phyloP scores from a whole-genome alignment of 2,329 filamentous ascomycete genomes.

The Alternaria atra region DNA sequence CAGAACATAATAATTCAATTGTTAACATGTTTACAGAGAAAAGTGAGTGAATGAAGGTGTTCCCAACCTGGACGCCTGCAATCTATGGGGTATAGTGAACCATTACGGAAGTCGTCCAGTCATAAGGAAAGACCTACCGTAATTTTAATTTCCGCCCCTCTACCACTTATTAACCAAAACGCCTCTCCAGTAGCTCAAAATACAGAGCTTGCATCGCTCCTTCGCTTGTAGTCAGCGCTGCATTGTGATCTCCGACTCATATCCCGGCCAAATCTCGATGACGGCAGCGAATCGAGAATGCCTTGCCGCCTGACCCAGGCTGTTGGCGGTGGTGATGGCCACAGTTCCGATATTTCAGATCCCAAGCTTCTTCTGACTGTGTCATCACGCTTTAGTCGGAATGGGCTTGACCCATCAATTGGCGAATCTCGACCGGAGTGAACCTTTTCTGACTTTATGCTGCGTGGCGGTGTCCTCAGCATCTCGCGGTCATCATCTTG shows the following conservation, averaged over 20 bases:
- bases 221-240: not conserved
- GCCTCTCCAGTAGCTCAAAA: not conserved
- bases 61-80: constrained; percentile 16
- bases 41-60: constrained; percentile 20
- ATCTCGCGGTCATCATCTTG: constrained; percentile 4
- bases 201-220: not conserved
- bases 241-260: constrained; percentile 8
- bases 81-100: constrained; percentile 31
- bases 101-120: constrained; percentile 13
- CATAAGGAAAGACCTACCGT: constrained; percentile 6
- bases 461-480: constrained; percentile 2
- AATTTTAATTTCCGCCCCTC: not conserved
- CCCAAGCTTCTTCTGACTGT: constrained; percentile 32
- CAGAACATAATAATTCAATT: constrained; percentile 26
- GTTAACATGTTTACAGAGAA: constrained; percentile 41
- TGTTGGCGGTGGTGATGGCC: constrained; percentile 29
- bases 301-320: constrained; percentile 18
- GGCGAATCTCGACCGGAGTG: constrained; percentile 30
- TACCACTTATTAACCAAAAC: constrained; percentile 6
- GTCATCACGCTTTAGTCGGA: constrained; percentile 40
- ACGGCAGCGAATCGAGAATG: constrained; percentile 2
- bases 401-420: constrained; percentile 41
- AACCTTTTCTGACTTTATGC: constrained; percentile 2
- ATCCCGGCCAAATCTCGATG: constrained; percentile 9
- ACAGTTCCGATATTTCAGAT: constrained; percentile 25